A percentile compares a stretch with the other conserved stretches of the same genome.
Evolutionary conservation across 179 eudicot genomes (phyloP).

Genomic region (Silene vulgaris): DNA sequence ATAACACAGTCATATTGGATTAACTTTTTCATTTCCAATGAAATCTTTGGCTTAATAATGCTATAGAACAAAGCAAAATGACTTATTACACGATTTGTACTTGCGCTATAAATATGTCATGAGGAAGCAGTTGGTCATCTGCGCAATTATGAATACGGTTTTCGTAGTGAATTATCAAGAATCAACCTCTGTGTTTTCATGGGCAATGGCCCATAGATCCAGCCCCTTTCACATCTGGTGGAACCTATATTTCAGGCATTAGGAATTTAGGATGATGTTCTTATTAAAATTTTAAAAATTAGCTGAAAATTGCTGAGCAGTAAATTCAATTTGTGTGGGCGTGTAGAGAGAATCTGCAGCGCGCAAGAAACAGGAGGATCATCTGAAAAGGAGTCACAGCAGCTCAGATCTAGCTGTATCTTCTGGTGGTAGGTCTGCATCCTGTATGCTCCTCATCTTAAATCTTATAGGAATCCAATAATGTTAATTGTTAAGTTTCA

Average conservation of each 20-base stretch:
- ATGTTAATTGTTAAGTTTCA: background rate
- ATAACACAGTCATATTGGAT: no score
- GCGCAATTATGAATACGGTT: no score
- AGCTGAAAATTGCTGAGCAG: background rate
- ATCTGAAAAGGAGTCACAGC: conserved; percentile 31
- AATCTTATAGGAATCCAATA: background rate
- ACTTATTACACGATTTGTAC: background rate
- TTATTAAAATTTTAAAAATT: background rate
- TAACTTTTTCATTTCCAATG: no score
- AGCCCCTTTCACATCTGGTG: no score
- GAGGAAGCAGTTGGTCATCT: background rate
- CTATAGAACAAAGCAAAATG: background rate
- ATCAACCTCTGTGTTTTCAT: no score
- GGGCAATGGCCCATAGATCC: no score
- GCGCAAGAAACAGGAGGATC: conserved; percentile 55
- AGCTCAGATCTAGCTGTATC: conserved; percentile 30
- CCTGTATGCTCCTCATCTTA: conserved; percentile 22
- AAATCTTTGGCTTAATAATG: no score
- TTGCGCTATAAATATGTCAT: background rate
- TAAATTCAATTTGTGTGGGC: background rate
- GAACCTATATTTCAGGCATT: no score
- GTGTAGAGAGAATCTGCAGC: conserved; percentile 80
- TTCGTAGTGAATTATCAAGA: no score
- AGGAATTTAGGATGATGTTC: no score
- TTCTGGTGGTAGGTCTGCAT: conserved; percentile 39